Evolutionary conservation across 2,329 filamentous ascomycete species (phyloP).

Genomic region (Stromatinia cepivora): DNA sequence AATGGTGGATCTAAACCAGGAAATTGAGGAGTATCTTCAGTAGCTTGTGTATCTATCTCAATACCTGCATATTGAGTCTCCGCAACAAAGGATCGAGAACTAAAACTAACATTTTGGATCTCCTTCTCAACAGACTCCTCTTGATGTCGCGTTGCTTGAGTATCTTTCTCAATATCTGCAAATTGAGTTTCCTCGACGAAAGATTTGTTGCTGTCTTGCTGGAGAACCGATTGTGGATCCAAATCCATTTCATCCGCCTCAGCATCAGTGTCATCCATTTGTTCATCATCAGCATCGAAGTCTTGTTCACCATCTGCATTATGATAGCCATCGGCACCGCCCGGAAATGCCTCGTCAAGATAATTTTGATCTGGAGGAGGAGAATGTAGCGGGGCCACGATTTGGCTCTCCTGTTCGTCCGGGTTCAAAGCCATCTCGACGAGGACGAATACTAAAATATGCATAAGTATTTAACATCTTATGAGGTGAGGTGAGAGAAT

Average conservation of each 20-base stretch:
- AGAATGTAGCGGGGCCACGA: slow-evolving; percentile 7
- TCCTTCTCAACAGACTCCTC: background rate
- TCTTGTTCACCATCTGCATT: background rate
- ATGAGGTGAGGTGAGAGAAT: no score
- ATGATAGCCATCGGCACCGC: background rate
- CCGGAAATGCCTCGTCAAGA: background rate
- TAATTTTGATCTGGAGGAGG: background rate
- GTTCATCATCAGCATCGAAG: background rate
- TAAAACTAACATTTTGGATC: background rate
- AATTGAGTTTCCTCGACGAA: background rate
- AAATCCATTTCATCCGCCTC: background rate
- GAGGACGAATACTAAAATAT: background rate
- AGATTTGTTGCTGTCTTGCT: slow-evolving; percentile 5
- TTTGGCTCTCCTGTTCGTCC: slow-evolving; percentile 27
- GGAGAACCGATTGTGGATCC: background rate
- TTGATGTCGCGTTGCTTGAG: slow-evolving; percentile 6
- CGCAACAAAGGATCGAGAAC: slow-evolving; percentile 25
- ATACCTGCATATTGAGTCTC: slow-evolving; percentile 33
- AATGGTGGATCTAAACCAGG: background rate
- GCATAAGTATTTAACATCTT: background rate
- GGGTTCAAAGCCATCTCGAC: slow-evolving; percentile 13
- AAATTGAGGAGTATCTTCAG: slow-evolving; percentile 8
- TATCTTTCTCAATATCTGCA: slow-evolving; percentile 10
- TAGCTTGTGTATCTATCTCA: slow-evolving; percentile 28
- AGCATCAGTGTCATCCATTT: background rate